Base-by-base conservation (phyloP, 495 filamentous ascomycete genomes). In the Xylaria telfairii region DNA sequence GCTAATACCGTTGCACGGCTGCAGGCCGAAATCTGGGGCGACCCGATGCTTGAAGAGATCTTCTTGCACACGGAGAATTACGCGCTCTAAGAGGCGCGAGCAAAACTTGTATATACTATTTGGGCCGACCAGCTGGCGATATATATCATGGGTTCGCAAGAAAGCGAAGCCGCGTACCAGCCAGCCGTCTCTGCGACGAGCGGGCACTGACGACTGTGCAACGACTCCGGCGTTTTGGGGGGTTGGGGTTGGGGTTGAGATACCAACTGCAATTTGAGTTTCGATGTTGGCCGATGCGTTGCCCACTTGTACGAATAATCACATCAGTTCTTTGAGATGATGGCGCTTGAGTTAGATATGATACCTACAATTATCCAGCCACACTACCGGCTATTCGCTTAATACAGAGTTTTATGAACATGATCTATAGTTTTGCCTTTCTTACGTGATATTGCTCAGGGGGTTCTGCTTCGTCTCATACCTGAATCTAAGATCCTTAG, bases 41-140 rank as follows among this genome's bases (percentile, higher is more conserved):
- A 92, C 73, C 87, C 90, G 21, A 86, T 86, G 63, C 88, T 90
- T 54, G 95, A 97, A 76, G 95, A 98, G 87, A 91, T 98, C 68
- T 97, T 94, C 78, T 79, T 98, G 80, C 95, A 98, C 85, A 91
- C 94, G 13, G 95, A 98, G 86, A 97, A 97, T 79, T 97, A 96
- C 81, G 92, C 93, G 47, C 83, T 95, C 63, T 96, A 54, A 47
- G 3, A 41, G 65, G 28, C 24, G 28, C 15, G 46, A 54, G 69
- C 41, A 60, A 21, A 42, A 19, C 30, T 42, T 71, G 64, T 67
- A 61, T 68, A 62, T 71, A 71, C 44, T 12, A 65, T 49, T 44
- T 37, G 15, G 37, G 51, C 4, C 26, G 47, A 39, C 26, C 39
- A 19, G 13, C 32, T 13, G 28, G 37, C 57, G 56, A 62, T 44